Conservation (phyloP, 1,284 basidiomycete species). For the Melanopsichium pennsylvanicum region DNA sequence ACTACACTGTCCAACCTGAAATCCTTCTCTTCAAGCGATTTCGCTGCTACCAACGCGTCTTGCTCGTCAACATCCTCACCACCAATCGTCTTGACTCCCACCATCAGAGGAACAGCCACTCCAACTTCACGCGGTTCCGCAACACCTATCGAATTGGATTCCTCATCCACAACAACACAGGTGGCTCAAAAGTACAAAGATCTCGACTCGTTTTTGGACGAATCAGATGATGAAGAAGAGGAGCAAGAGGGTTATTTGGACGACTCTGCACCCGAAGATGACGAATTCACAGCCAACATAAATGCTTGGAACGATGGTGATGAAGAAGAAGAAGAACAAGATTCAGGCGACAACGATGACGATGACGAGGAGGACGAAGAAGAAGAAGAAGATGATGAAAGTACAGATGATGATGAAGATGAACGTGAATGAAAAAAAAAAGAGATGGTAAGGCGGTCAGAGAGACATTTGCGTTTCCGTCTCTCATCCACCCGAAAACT, state of each 20-base stretch:
- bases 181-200: constrained; percentile 51
- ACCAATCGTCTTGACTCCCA: constrained; percentile 16
- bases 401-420: constrained; percentile 9
- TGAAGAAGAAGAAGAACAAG: constrained; percentile 11
- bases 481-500: too few species aligned
- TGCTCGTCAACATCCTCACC: neutral
- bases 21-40: constrained; percentile 37
- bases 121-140: constrained; percentile 7
- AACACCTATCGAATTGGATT: constrained; percentile 36
- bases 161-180: constrained; percentile 6
- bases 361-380: constrained; percentile 20
- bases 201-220: constrained; percentile 59
- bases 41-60: constrained; percentile 4
- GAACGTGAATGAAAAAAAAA: constrained; percentile 6
- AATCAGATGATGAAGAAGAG: constrained; percentile 51
- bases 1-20: constrained; percentile 32
- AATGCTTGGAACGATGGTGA: constrained; percentile 17
- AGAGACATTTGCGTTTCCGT: too few species aligned
- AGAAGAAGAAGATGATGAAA: constrained; percentile 20
- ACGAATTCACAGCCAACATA: constrained; percentile 33
- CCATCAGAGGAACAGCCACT: constrained; percentile 1
- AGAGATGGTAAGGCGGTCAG: too few species aligned
- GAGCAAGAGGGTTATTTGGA: constrained; percentile 26
- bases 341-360: constrained; percentile 19
- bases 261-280: constrained; percentile 52